These are phyloP conservation scores for Mortierella antarctica DNA, from an alignment of 192 early-diverging fungal genomes.

Conservation along the genomic window DNA sequence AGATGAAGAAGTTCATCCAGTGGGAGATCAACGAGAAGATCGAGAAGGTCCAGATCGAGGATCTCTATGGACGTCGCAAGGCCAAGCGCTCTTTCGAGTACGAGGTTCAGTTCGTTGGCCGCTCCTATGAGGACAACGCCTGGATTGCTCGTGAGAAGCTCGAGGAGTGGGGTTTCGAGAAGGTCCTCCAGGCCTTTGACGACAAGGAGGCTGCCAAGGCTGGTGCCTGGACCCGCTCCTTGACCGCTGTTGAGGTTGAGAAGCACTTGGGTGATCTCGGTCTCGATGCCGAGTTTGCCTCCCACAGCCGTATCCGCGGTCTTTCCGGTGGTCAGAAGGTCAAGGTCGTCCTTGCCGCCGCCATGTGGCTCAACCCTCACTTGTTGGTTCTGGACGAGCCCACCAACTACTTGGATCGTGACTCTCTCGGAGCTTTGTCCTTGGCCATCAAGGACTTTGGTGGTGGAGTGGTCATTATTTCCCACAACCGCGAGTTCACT, in stretches of 20 bases:
- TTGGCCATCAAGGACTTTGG: slow-evolving; percentile 79
- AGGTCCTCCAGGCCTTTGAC: slow-evolving; percentile 67
- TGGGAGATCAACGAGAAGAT: slow-evolving; percentile 59
- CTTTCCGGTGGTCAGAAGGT: slow-evolving; percentile 88
- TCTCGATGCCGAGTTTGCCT: slow-evolving; percentile 79
- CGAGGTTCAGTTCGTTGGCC: slow-evolving; percentile 79
- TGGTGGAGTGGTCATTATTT: slow-evolving; percentile 87
- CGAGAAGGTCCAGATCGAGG: slow-evolving; percentile 63
- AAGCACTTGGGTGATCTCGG: slow-evolving; percentile 84
- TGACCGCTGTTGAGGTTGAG: slow-evolving; percentile 75
- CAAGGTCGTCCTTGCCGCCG: slow-evolving; percentile 87
- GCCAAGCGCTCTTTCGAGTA: slow-evolving; percentile 74
- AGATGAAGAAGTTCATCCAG: slow-evolving; percentile 57
- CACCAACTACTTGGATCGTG: slow-evolving; percentile 78
- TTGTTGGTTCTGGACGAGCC: slow-evolving; percentile 93
- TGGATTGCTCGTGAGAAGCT: slow-evolving; percentile 75
- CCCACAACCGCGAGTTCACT: slow-evolving; percentile 87
- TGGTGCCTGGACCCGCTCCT: slow-evolving; percentile 75
- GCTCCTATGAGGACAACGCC: slow-evolving; percentile 80
- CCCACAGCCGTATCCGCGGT: slow-evolving; percentile 75
- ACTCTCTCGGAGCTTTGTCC: slow-evolving; percentile 73
- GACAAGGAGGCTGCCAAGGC: slow-evolving; percentile 76
- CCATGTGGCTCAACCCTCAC: slow-evolving; percentile 92
- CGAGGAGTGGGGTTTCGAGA: slow-evolving; percentile 82
- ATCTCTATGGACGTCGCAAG: slow-evolving; percentile 74